Percentiles rank a stretch among this genome's conserved stretches.
phyloP scores from a whole-genome alignment of 179 eudicot genomes.

The Silene vulgaris region DNA sequence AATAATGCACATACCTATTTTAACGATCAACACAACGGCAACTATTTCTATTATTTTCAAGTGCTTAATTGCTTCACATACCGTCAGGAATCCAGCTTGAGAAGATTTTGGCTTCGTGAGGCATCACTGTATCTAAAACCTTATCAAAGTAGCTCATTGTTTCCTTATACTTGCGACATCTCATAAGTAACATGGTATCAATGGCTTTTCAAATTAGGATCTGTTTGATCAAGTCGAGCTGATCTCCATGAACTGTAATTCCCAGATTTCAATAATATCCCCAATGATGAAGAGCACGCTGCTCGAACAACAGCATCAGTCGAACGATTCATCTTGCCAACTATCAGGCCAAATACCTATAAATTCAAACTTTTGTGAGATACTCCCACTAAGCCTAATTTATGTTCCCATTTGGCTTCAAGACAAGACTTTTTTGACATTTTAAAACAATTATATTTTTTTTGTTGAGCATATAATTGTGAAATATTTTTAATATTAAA shows the following conservation, averaged over 20 bases:
- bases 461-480: neutral
- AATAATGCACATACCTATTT: constrained; percentile 6
- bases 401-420: neutral
- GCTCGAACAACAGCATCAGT: constrained; percentile 78
- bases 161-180: constrained; percentile 7
- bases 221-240: constrained; percentile 59
- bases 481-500: neutral
- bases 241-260: constrained; percentile 68
- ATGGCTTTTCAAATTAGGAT: constrained; percentile 40
- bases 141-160: neutral
- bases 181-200: constrained; percentile 18
- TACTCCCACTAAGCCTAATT: neutral
- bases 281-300: constrained; percentile 71
- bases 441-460: too few species aligned
- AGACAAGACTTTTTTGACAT: neutral
- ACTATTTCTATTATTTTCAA: neutral
- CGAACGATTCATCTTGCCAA: constrained; percentile 70
- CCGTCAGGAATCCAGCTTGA: constrained; percentile 5
- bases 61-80: constrained; percentile 18
- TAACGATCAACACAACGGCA: neutral
- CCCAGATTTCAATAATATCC: constrained; percentile 65
- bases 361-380: neutral
- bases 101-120: neutral
- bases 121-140: constrained; percentile 7
- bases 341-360: constrained; percentile 75